Conservation (phyloP, 495 filamentous ascomycete genomes). For the Glonium stellatum region DNA sequence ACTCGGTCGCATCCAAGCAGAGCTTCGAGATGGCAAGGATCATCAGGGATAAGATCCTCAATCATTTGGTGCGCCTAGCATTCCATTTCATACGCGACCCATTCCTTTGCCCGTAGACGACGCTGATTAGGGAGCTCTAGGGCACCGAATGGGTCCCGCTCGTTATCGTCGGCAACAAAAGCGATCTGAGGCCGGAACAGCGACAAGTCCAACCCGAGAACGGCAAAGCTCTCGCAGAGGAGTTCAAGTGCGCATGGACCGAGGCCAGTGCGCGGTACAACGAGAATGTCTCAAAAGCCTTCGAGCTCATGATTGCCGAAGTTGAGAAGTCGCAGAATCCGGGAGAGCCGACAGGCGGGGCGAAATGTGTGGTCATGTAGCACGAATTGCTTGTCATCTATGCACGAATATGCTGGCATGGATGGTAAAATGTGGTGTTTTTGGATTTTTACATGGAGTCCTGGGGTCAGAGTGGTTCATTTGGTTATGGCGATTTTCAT, state of each 20-base stretch:
- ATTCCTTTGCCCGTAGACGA: slow-evolving; percentile 3
- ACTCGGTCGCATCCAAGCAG: slow-evolving; percentile 84
- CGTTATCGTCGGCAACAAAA: slow-evolving; percentile 95
- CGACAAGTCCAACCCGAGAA: slow-evolving; percentile 83
- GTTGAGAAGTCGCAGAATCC: slow-evolving; percentile 95
- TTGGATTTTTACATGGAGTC: background rate
- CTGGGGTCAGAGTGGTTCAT: background rate
- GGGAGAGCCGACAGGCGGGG: slow-evolving; percentile 65
- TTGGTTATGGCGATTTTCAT: background rate
- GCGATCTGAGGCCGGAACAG: slow-evolving; percentile 85
- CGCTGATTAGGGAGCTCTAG: slow-evolving; percentile 39
- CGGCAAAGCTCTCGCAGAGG: slow-evolving; percentile 69
- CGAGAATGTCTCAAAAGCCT: slow-evolving; percentile 86
- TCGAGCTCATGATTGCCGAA: slow-evolving; percentile 89
- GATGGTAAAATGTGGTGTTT: background rate
- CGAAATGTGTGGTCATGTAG: slow-evolving; percentile 75
- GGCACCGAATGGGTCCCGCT: slow-evolving; percentile 88
- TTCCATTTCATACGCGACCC: background rate
- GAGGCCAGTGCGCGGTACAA: slow-evolving; percentile 91
- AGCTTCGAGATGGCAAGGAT: slow-evolving; percentile 96
- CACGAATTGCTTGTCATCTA: too few species aligned
- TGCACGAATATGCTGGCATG: too few species aligned
- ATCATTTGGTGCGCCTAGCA: slow-evolving; percentile 67
- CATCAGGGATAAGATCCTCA: slow-evolving; percentile 94
- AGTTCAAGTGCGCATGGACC: slow-evolving; percentile 87